Percentiles rank a stretch among this genome's conserved stretches.
Evolutionary conservation across 2,329 filamentous ascomycete genomes (phyloP).

Genomic region (Aureobasidium pullulans): DNA sequence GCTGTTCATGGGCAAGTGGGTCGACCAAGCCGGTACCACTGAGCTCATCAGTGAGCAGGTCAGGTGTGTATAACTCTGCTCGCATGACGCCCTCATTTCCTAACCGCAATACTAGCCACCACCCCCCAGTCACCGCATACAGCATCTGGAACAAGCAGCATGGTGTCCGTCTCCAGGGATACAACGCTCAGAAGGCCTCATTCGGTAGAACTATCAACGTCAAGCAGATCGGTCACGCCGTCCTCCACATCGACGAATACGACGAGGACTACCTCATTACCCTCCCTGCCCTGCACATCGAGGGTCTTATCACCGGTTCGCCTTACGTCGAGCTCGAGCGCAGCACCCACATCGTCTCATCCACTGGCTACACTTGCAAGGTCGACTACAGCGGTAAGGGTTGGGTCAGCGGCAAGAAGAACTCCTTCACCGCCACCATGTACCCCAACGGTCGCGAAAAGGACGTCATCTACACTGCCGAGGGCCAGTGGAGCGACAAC

Average conservation of each 20-base stretch:
- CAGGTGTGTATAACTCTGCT: slow-evolving; percentile 42
- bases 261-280: slow-evolving; percentile 82
- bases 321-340: slow-evolving; percentile 90
- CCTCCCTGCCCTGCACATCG: slow-evolving; percentile 84
- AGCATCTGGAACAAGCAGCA: slow-evolving; percentile 80
- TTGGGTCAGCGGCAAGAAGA: slow-evolving; percentile 94
- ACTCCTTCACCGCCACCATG: slow-evolving; percentile 70
- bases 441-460: slow-evolving; percentile 64
- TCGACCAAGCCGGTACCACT: slow-evolving; percentile 72
- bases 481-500: slow-evolving; percentile 82
- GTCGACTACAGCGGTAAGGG: slow-evolving; percentile 91
- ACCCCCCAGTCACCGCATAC: slow-evolving; percentile 92
- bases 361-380: slow-evolving; percentile 76
- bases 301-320: slow-evolving; percentile 77
- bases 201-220: slow-evolving; percentile 92
- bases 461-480: slow-evolving; percentile 69
- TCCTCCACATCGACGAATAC: slow-evolving; percentile 62
- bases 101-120: slow-evolving; percentile 50
- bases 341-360: slow-evolving; percentile 76
- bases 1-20: slow-evolving; percentile 87
- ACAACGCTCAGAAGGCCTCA: slow-evolving; percentile 93
- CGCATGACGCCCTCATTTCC: background rate
- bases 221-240: slow-evolving; percentile 69
- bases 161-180: slow-evolving; percentile 69
- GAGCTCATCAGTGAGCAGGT: slow-evolving; percentile 91